These are phyloP conservation scores for Amanita rubescens DNA, from an alignment of 768 basidiomycete species.

Conservation along the genomic window DNA sequence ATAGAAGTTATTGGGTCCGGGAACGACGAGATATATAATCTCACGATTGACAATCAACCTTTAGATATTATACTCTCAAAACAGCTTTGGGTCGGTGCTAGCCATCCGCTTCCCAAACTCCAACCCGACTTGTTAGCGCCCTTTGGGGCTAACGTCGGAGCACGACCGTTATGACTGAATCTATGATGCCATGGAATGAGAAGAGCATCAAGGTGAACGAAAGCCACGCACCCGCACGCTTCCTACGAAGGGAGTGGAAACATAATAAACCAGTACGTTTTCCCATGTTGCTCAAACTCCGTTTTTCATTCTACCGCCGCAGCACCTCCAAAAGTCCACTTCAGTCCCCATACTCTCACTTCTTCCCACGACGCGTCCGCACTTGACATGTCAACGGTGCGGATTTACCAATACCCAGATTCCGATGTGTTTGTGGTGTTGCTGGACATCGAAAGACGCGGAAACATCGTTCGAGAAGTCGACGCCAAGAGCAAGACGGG, in stretches of 20 bases:
- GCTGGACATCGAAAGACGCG: conserved; percentile 37
- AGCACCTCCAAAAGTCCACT: conserved; percentile 38
- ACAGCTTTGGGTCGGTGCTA: neutral
- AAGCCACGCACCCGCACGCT: conserved; percentile 5
- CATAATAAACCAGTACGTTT: conserved; percentile 31
- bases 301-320: conserved; percentile 10
- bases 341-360: conserved; percentile 41
- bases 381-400: conserved; percentile 39
- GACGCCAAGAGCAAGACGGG: conserved; percentile 28
- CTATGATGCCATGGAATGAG: neutral
- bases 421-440: conserved; percentile 45
- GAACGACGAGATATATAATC: neutral
- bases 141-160: neutral
- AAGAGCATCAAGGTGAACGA: neutral
- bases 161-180: neutral
- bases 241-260: conserved; percentile 35
- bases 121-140: neutral
- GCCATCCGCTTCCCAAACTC: neutral
- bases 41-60: neutral
- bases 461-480: conserved; percentile 31
- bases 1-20: neutral
- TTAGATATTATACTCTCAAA: neutral
- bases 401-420: conserved; percentile 41
- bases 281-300: neutral
- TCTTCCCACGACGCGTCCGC: conserved; percentile 29